A percentile compares a stretch with the other conserved stretches of the same genome.
Evolutionary conservation across 2,329 filamentous ascomycete genomes (phyloP).

Genomic region (Cordyceps cateniannulata): DNA sequence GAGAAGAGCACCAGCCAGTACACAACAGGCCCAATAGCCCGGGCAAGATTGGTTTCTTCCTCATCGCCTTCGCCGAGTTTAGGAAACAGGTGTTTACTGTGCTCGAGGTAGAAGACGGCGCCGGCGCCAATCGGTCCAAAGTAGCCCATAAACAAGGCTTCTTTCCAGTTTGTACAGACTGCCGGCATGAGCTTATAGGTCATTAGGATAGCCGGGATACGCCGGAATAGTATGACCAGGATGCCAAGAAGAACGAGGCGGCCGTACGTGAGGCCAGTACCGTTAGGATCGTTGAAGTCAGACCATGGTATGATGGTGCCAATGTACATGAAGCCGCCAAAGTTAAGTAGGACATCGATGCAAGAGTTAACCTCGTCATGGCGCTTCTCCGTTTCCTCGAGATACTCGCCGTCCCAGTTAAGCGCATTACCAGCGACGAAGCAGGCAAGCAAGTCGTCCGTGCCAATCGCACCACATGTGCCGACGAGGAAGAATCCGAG

Average conservation of each 20-base stretch:
- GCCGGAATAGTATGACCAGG: slow-evolving; percentile 46
- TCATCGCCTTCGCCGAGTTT: slow-evolving; percentile 26
- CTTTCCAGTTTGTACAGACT: slow-evolving; percentile 44
- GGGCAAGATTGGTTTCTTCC: slow-evolving; percentile 29
- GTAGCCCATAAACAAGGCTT: slow-evolving; percentile 56
- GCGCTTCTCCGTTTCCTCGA: slow-evolving; percentile 46
- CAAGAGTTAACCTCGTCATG: slow-evolving; percentile 56
- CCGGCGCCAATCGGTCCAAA: slow-evolving; percentile 75
- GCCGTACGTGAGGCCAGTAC: slow-evolving; percentile 44
- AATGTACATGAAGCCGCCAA: slow-evolving; percentile 55
- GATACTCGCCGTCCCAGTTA: slow-evolving; percentile 56
- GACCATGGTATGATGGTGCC: slow-evolving; percentile 50
- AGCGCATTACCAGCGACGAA: slow-evolving; percentile 53
- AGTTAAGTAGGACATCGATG: slow-evolving; percentile 53
- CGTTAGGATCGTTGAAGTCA: slow-evolving; percentile 45
- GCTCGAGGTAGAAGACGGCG: slow-evolving; percentile 66
- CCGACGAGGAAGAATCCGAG: slow-evolving; percentile 52
- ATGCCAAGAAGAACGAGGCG: slow-evolving; percentile 46
- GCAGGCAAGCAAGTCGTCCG: slow-evolving; percentile 54
- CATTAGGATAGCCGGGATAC: slow-evolving; percentile 49
- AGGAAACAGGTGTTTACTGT: slow-evolving; percentile 36
- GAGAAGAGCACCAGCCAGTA: slow-evolving; percentile 26
- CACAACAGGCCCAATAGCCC: slow-evolving; percentile 22
- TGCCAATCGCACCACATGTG: slow-evolving; percentile 50
- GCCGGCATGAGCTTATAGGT: slow-evolving; percentile 50